Evolutionary conservation across 805 yeast species (phyloP), one percentile per base, ranked within the genome.

Genomic region (Candida sanyiensis): DNA sequence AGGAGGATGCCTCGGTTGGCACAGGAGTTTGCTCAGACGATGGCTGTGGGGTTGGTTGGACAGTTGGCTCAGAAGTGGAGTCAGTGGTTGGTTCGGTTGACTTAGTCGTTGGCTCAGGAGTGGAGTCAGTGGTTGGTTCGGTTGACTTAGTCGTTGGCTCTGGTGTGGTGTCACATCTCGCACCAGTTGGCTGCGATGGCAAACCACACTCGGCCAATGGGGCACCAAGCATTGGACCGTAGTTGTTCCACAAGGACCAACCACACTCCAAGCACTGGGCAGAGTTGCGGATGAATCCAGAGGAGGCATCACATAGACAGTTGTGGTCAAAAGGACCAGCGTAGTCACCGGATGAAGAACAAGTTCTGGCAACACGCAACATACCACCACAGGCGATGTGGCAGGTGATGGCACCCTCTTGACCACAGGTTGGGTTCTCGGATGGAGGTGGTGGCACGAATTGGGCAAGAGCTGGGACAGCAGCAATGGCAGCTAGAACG

Each of bases 161-260:
- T n/a, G 16, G 15, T 30, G 6, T 24, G 36, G 36, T 4, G 36
- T n/a, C 36, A 24, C 29, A 23, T 8, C 20, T 24, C 10, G 62
- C 50, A 35, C 61, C 63, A 30, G 62, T 56, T 44, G 62, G 61
- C 7, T 46, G 39, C 21, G 56, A 43, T 44, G 37, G 20, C 12
- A 28, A 16, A 28, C 23, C 28, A 33, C 44, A 40, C 27, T 56
- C 44, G 6, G 58, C 51, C 9, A 49, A 38, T 4, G 52, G 39
- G 3, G 6, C 30, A 30, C 33, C 52, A 43, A 49, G 19, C 30
- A 37, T 54, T 0, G 38, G n/a, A n/a, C 52, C 52, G 41, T 61
- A 61, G 43, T 58, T 52, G 7, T 46, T 21, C 59, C 58, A 61
- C 24, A 61, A 39, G 46, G 63, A 57, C 65, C 63, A 61, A 35